Percentiles rank a stretch among this genome's conserved stretches.
Conservation (phyloP, 768 basidiomycete genomes). For the Cystobasidium onofrii region DNA sequence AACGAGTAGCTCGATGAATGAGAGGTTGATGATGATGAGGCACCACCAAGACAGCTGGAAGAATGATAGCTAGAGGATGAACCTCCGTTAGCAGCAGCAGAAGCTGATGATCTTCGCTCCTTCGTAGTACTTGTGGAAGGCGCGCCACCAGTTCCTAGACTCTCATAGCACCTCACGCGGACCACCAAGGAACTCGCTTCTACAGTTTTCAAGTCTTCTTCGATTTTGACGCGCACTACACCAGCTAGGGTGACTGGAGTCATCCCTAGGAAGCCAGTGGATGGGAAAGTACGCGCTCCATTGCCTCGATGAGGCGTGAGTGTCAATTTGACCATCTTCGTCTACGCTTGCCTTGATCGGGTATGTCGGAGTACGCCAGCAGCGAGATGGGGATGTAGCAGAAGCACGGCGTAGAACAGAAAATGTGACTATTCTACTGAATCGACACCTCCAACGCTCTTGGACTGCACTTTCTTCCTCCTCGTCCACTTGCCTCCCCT, state of each 20-base stretch:
- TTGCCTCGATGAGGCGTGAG: conserved; percentile 66
- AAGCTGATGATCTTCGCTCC: background rate
- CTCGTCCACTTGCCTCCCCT: background rate
- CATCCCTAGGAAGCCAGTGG: conserved; percentile 68
- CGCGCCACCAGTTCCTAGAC: conserved; percentile 57
- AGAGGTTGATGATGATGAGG: background rate
- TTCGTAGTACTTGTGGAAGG: conserved; percentile 36
- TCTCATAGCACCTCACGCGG: conserved; percentile 75
- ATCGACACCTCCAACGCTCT: background rate
- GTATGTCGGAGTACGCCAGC: no score
- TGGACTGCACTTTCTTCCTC: background rate
- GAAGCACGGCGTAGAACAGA: no score
- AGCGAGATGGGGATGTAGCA: no score
- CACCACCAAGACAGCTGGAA: background rate
- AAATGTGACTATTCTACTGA: no score
- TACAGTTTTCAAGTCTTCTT: conserved; percentile 62
- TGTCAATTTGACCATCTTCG: conserved; percentile 39
- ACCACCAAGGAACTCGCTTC: conserved; percentile 61
- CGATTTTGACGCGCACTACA: conserved; percentile 63
- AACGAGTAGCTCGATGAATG: background rate
- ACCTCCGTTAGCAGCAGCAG: background rate
- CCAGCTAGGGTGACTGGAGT: conserved; percentile 72
- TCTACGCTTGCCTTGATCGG: background rate
- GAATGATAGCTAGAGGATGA: background rate
- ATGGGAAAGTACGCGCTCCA: conserved; percentile 63